Conservation (phyloP, 2,329 filamentous ascomycete genomes). For the Pseudocercospora fuligena region DNA sequence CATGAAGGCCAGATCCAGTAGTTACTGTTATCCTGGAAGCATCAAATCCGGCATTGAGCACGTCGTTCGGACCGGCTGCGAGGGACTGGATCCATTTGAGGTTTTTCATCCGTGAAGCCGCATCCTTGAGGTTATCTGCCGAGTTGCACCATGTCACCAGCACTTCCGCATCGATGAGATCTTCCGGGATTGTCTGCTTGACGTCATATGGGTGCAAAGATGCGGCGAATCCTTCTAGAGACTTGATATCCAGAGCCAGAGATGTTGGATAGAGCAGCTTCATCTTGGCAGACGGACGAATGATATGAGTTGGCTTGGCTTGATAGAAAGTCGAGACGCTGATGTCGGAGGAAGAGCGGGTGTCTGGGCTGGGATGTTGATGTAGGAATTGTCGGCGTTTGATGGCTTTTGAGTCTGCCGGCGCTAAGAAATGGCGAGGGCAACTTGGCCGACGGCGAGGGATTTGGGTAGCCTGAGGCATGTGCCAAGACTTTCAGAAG, state of each 20-base stretch:
- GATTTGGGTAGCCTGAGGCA: background rate
- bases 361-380: background rate
- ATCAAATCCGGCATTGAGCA: slow-evolving; percentile 66
- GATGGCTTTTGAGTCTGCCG: slow-evolving; percentile 11
- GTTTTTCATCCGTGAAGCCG: slow-evolving; percentile 59
- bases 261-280: slow-evolving; percentile 72
- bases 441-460: background rate
- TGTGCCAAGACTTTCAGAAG: background rate
- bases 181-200: slow-evolving; percentile 59
- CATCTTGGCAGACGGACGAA: slow-evolving; percentile 46
- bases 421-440: background rate
- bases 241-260: slow-evolving; percentile 59
- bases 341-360: slow-evolving; percentile 3
- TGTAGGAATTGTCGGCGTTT: slow-evolving; percentile 9
- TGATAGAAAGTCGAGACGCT: background rate
- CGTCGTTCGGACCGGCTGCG: slow-evolving; percentile 69
- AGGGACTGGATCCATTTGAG: slow-evolving; percentile 70
- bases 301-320: background rate
- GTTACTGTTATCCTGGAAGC: slow-evolving; percentile 56
- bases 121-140: slow-evolving; percentile 62
- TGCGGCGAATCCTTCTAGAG: slow-evolving; percentile 63
- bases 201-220: slow-evolving; percentile 65
- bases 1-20: slow-evolving; percentile 67
- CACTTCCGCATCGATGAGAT: slow-evolving; percentile 63
- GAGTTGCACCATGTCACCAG: slow-evolving; percentile 68